Base-by-base conservation (phyloP, 73 alveolate genomes). In the Tetrahymena elliotti region DNA sequence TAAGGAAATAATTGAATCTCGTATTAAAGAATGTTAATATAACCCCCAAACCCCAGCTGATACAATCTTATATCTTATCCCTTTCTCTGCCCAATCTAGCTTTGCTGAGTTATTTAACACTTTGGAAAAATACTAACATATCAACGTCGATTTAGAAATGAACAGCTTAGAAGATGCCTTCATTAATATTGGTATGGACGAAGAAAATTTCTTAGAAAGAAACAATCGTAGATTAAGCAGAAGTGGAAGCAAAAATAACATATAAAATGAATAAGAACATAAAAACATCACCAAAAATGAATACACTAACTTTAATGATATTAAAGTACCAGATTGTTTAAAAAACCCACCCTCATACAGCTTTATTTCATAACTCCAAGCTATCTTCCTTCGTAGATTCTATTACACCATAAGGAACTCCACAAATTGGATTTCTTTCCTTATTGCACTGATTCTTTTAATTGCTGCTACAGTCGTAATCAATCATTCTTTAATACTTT, bases 131-230 rank as follows among this genome's bases (percentile, higher is more conserved):
- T 96, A 97, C 36, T 93, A 93, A 33, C 92, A 95, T 9, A 40
- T 93, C 18, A 95, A 98, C 22, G 95, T 97, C 52, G 98, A 98
- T 16, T 94, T 98, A 3, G 97, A 99, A 34, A 97, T 99, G 97
- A 98, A 99, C 16, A 99, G 99, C 33, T 96, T 99, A 84, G 99
- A 99, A 96, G 99, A 99, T 84, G 99, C 99, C 6, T 99, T 99
- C 96, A 96, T 99, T 15, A 98, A 96, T 96, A 99, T 98, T 8
- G 99, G 97, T n/a, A 98, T 97, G 88, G 99, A 97, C 92, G 96
- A 93, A 41, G 95, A 93, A 24, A 83, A 35, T 33, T 93, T 93
- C 31, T 40, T 92, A 53, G 92, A 95, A 52, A 68, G 38, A 40
- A 95, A 84, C n/a, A 83, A 95, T 18, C 53, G 38, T 37, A 16